Base-by-base conservation (phyloP, 371 early-diverging fungal genomes). In the Phascolomyces articulosus region DNA sequence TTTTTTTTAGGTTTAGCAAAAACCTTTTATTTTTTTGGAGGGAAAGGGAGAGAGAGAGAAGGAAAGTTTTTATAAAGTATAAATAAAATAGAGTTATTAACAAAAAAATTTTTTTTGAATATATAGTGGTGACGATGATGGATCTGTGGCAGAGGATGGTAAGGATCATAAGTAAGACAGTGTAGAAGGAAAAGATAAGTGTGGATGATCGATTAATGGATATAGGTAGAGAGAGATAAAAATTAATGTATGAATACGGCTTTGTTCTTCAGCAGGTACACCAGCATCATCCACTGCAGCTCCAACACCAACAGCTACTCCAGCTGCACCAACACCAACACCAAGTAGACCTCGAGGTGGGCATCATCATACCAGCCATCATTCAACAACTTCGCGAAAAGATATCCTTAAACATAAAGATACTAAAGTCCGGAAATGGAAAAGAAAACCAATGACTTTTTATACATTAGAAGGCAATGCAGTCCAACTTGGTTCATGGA, bases 331-430 rank as follows among this genome's bases (percentile, higher is more conserved):
- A 60, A 24, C 26, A 41, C 26, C 44, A 59, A 23, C 54, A 1
- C 16, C 6, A 4, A 55, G 56, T 31, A 4, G 44, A 24, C 28
- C 60, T 23, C 60, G 47, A 16, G 3, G n/a, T 34, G 34, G 34
- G 6, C 38, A 62, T 55, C 40, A 53, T 29, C 29, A 34, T 40
- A 40, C 54, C 9, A 40, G 41, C 58, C 57, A 38, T 51, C 51
- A 51, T 24, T 4, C 51, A n/a, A 23, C 51, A 51, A 10, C 51
- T 18, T 20, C 58, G 24, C 47, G 64, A 31, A 76, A 68, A 55
- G 75, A 74, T 23, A 62, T 80, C n/a, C 47, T 77, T 24, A 72
- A 72, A 49, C 60, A 76, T 49, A 80, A 77, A 38, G 80, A 76
- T 40, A 64, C 66, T 48, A 72, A 74, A 40, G 67, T 72, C 8